phyloP scores from a whole-genome alignment of 768 basidiomycete genomes.

The Aureoboletus auriporus region DNA sequence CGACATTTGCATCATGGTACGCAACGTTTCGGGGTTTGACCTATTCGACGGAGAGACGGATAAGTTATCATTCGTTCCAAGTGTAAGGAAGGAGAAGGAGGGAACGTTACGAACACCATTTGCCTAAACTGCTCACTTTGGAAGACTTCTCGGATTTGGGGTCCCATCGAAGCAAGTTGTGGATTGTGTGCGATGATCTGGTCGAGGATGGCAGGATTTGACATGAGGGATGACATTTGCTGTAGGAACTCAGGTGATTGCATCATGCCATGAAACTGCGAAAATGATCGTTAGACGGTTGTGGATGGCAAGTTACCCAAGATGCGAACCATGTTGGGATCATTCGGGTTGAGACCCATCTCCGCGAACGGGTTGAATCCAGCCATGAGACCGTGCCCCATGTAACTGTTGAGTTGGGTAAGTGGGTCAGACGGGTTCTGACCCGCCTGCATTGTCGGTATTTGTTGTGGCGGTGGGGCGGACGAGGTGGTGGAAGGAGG shows the following conservation, averaged over 20 bases:
- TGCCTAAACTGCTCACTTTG: constrained; percentile 71
- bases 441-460: constrained; percentile 88
- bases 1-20: constrained; percentile 75
- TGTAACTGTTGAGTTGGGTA: constrained; percentile 73
- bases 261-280: constrained; percentile 79
- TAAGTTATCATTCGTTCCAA: background rate
- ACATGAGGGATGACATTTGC: constrained; percentile 85
- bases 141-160: constrained; percentile 76
- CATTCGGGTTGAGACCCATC: constrained; percentile 87
- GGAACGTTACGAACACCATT: constrained; percentile 53
- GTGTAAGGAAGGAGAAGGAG: background rate
- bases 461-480: constrained; percentile 36
- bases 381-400: constrained; percentile 76
- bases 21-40: constrained; percentile 74
- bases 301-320: background rate
- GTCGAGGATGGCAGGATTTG: constrained; percentile 85
- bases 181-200: constrained; percentile 83
- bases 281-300: background rate
- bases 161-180: constrained; percentile 68
- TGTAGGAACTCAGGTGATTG: constrained; percentile 79
- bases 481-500: constrained; percentile 34
- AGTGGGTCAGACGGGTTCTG: constrained; percentile 87
- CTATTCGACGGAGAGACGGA: constrained; percentile 28
- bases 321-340: constrained; percentile 84
- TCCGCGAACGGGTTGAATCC: constrained; percentile 91